phyloP scores from a whole-genome alignment of 805 yeast species.

The Candida manassasensis region DNA sequence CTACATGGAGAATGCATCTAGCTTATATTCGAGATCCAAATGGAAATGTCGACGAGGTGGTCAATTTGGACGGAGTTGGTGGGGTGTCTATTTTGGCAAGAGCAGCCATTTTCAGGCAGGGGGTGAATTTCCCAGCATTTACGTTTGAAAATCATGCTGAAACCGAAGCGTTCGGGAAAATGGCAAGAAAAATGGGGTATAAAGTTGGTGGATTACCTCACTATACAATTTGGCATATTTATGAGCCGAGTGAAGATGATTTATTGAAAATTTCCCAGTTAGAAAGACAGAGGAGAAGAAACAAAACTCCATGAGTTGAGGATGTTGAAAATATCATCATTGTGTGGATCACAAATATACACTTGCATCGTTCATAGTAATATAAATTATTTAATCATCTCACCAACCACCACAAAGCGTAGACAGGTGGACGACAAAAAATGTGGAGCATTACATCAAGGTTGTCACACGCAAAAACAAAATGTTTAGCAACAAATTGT shows the following conservation, averaged over 20 bases:
- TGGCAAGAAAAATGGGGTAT: slow-evolving; percentile 76
- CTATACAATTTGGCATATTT: slow-evolving; percentile 86
- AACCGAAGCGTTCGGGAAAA: slow-evolving; percentile 82
- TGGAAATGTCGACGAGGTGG: slow-evolving; percentile 59
- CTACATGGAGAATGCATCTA: slow-evolving; percentile 79
- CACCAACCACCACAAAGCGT: too few species aligned
- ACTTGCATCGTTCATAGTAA: slow-evolving; percentile 1
- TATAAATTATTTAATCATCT: background rate
- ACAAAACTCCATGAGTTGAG: slow-evolving; percentile 5
- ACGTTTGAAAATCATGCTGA: slow-evolving; percentile 83
- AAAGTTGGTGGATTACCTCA: slow-evolving; percentile 86
- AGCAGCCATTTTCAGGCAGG: slow-evolving; percentile 70
- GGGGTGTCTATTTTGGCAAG: slow-evolving; percentile 79
- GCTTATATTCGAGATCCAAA: slow-evolving; percentile 62
- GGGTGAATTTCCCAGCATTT: slow-evolving; percentile 81
- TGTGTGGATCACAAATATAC: slow-evolving; percentile 1
- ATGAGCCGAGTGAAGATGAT: slow-evolving; percentile 86
- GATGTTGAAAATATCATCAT: background rate
- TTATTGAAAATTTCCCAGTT: slow-evolving; percentile 60
- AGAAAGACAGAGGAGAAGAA: slow-evolving; percentile 62
- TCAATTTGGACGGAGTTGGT: slow-evolving; percentile 80
- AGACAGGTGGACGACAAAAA: too few species aligned
- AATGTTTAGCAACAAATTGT: too few species aligned
- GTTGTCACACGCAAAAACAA: too few species aligned
- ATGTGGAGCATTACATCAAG: too few species aligned